Evolutionary conservation across 352 stramenopile genomes (phyloP), one percentile per base, ranked within the genome.

Genomic region (Phytophthora rubi): DNA sequence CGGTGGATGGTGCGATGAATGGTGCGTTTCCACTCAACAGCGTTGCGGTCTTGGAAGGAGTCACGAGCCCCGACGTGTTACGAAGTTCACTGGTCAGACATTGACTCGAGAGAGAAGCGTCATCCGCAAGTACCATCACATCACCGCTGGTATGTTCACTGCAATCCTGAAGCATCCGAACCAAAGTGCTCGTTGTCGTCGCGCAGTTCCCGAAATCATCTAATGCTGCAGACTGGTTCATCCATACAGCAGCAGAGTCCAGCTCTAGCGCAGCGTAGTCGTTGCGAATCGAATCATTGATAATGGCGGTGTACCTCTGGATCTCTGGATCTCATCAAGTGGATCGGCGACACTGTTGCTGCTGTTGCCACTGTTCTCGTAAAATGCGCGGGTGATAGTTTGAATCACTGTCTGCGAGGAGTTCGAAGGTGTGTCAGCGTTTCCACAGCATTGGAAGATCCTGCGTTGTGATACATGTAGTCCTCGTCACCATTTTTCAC

Each of bases 151-250:
- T 53, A 9, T 48, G 28, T 16, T 59, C 54, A n/a, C 47, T 65
- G 57, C 73, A 80, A 44, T 71, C 65, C 69, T 80, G 73, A 64
- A 80, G 54, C 60, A 72, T 77, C 21, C 73, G 69, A 62, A 70
- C 53, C 48, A 80, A 70, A 32, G 15, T 75, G 61, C 69, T 77
- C 6, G 65, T 77, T 13, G 64, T 75, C 62, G 28, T 62, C n/a
- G 59, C 53, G 6, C 39, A 70, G 33, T 80, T 53, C 16, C 59
- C 44, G 18, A 67, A 62, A 60, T 77, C 73, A 2, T 72, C 21
- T 6, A 70, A 26, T 48, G 59, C 21, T 47, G 37, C 33, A 13
- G 73, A 80, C 18, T 80, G 73, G 21, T 77, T 80, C 39, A 58
- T 80, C 69, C 73, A 80, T 61, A 72, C 73, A 4, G 60, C 52